Base-by-base conservation (phyloP, 1,284 basidiomycete genomes). In the Ceratobasidium sp. region DNA sequence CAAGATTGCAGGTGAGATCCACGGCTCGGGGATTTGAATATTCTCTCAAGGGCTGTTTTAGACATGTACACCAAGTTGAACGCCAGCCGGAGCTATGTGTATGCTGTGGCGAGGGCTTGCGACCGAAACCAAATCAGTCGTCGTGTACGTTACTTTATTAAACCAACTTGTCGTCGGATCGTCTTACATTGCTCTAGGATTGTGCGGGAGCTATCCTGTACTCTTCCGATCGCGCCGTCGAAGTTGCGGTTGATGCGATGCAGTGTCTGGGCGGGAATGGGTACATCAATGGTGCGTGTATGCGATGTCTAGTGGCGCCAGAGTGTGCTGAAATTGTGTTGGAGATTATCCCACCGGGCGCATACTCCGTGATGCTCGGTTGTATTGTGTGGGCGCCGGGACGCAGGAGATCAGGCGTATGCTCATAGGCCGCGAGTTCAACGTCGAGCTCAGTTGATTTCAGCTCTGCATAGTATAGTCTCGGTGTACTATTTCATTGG, bases 61-160 rank as follows among this genome's bases (percentile, higher is more conserved):
- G 96, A 98, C 84, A 98, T 98, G 96, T 98, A 98, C 83, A 98
- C 96, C 22, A 95, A 94, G 83, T 86, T 98, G 68, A 94, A 91
- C 80, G 94, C 96, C 4, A 93, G 94, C 76, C 88, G 97, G 74
- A 89, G 95, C 40, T 98, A 98, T 83, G 95, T 97, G 61, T 98
- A 98, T 83, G 93, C 95, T 32, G 96, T 98, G 29, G 95, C 94
- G 5, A 87, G 91, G 80, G 95, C 95, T 22, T 97, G 95, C 82
- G 96, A 97, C 84, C 85, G 86, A 37, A 95, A 94, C 1, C 89
- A 92, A 79, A 86, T 96, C 77, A 96, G 94, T 81, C 88, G 96
- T 79, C 86, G 91, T 81, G 95, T 96, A 82, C 80, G 90, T 86
- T 40, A 6, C 19, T 43, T 43, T 19, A 25, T 1, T 17, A 7